Evolutionary conservation across 352 stramenopile species (phyloP).

Genomic region (Thalassiosira livingstoniorum): DNA sequence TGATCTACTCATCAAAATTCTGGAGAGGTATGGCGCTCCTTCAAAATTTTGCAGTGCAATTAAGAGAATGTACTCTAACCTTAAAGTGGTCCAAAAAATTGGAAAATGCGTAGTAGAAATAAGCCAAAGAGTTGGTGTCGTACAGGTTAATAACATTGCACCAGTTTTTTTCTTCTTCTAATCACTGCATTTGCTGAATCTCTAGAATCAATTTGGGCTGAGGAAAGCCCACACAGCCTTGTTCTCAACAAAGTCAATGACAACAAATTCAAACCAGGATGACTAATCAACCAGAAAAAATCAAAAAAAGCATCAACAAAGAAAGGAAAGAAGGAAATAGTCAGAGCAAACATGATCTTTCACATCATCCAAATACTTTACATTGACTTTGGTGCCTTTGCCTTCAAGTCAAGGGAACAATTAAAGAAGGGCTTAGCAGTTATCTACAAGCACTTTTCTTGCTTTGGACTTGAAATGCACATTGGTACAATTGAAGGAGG

Average conservation of each 20-base stretch:
- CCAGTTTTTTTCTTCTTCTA: constrained; percentile 26
- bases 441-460: constrained; percentile 1
- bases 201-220: constrained; percentile 6
- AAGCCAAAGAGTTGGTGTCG: constrained; percentile 12
- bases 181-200: constrained; percentile 33
- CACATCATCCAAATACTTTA: constrained; percentile 10
- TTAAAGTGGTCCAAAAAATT: constrained; percentile 15
- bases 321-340: neutral
- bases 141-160: constrained; percentile 16
- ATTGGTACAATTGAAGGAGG: too few relatives aligned
- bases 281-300: neutral
- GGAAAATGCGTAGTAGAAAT: constrained; percentile 11
- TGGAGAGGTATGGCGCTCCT: constrained; percentile 24
- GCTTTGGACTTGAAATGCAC: constrained; percentile 13
- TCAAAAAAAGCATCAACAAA: too few relatives aligned
- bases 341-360: neutral
- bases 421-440: constrained; percentile 1
- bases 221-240: constrained; percentile 3
- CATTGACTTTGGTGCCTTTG: constrained; percentile 5
- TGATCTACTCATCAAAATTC: constrained; percentile 13
- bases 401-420: neutral
- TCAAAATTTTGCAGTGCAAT: constrained; percentile 22
- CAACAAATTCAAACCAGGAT: neutral
- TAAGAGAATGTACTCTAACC: constrained; percentile 12
- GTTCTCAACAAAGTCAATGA: neutral